Percentiles rank a stretch among this genome's conserved stretches.
Evolutionary conservation across 805 yeast species (phyloP).

Genomic region (Nakazawaea wickerhamii): DNA sequence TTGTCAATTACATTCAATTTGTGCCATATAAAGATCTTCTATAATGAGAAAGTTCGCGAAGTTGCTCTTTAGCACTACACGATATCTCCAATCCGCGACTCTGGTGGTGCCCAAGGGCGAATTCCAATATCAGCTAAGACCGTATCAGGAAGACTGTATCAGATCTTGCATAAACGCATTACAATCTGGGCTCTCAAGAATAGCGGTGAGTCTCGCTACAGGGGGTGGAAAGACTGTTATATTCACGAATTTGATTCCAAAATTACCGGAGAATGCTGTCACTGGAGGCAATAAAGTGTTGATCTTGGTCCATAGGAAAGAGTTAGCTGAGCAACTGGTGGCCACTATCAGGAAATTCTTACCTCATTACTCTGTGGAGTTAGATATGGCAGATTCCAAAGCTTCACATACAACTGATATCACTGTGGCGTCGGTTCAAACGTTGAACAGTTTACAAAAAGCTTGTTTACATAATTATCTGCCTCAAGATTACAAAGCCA

Average conservation of each 20-base stretch:
- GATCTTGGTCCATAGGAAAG: constrained; percentile 77
- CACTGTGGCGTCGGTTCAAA: constrained; percentile 71
- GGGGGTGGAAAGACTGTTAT: constrained; percentile 94
- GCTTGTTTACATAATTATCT: constrained; percentile 46
- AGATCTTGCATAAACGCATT: constrained; percentile 46
- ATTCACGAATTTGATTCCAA: constrained; percentile 52
- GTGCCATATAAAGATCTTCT: no score
- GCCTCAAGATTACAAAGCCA: constrained; percentile 59
- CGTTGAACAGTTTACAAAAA: constrained; percentile 38
- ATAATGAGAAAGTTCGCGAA: background rate
- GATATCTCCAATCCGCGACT: background rate
- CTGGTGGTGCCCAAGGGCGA: constrained; percentile 1
- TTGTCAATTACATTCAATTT: no score
- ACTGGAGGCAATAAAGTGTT: constrained; percentile 37
- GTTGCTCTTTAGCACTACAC: background rate
- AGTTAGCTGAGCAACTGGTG: constrained; percentile 69
- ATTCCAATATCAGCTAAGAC: constrained; percentile 14
- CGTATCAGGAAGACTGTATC: constrained; percentile 72
- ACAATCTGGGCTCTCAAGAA: constrained; percentile 39
- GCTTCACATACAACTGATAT: constrained; percentile 51
- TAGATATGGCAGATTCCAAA: constrained; percentile 61
- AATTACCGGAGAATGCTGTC: constrained; percentile 20
- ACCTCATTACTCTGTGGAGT: constrained; percentile 49
- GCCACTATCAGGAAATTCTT: constrained; percentile 37
- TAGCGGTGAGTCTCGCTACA: constrained; percentile 85